These are phyloP conservation scores for Alternaria burnsii DNA, from an alignment of 2,329 filamentous ascomycete species.

Conservation along the genomic window DNA sequence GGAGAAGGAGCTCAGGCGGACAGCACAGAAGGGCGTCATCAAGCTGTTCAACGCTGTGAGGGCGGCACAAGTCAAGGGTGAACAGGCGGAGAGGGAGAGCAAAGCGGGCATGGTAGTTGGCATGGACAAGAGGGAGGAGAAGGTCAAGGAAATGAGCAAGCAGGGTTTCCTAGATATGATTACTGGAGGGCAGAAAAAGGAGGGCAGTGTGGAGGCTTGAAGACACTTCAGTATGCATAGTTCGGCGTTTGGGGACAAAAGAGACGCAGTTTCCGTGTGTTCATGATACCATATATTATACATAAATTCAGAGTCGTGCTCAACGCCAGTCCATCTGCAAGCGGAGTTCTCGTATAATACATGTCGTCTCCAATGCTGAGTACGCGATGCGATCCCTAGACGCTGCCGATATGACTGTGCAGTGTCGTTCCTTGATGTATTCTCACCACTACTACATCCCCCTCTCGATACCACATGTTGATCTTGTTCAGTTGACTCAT, in stretches of 20 bases:
- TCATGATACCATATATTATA: conserved; percentile 26
- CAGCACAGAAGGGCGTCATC: conserved; percentile 90
- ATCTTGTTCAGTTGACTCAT: not conserved
- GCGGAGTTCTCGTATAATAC: conserved; percentile 27
- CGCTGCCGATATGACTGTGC: not conserved
- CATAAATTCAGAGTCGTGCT: conserved; percentile 12
- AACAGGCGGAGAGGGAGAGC: conserved; percentile 75
- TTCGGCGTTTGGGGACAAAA: conserved; percentile 6
- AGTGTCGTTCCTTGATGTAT: too few species aligned
- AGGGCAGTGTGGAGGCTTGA: conserved; percentile 26
- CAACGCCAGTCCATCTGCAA: conserved; percentile 21
- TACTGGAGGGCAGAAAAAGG: conserved; percentile 61
- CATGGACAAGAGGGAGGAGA: conserved; percentile 81
- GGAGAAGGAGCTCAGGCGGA: conserved; percentile 84
- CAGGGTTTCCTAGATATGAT: conserved; percentile 96
- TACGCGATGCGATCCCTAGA: not conserved
- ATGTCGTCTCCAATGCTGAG: conserved; percentile 12
- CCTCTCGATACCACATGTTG: not conserved
- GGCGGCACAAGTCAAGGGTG: conserved; percentile 87
- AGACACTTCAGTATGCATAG: not conserved
- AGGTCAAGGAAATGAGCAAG: conserved; percentile 94
- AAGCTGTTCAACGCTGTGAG: conserved; percentile 96
- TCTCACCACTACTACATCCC: not conserved
- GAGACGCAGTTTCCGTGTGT: conserved; percentile 5
- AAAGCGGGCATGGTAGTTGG: conserved; percentile 79